phyloP scores from a whole-genome alignment of 179 eudicot species.

The Silene noctiflora region DNA sequence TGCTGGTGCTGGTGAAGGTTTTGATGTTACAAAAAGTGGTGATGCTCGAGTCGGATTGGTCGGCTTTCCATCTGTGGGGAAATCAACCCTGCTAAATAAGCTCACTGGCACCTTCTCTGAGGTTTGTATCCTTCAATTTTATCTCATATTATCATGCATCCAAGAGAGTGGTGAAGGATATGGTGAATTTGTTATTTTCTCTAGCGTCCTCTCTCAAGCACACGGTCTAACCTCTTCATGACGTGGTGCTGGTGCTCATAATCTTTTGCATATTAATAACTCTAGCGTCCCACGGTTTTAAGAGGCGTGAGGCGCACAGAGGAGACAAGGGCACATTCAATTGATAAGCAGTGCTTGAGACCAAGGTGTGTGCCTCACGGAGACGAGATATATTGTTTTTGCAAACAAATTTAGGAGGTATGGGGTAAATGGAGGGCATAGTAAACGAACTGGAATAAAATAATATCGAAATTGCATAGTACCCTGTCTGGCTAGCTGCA shows the following conservation, averaged over 20 bases:
- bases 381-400: neutral
- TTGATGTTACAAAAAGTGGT: slow-evolving; percentile 98
- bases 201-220: no score
- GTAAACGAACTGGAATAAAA: neutral
- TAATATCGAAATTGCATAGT: no score
- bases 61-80: slow-evolving; percentile 98
- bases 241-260: neutral
- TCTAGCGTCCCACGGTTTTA: neutral
- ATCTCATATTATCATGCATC: neutral
- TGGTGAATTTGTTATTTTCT: neutral
- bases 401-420: neutral
- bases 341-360: neutral
- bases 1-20: slow-evolving; percentile 98
- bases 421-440: neutral
- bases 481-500: no score
- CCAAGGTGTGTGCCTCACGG: neutral
- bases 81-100: slow-evolving; percentile 88
- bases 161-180: neutral
- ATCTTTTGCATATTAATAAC: neutral
- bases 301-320: neutral
- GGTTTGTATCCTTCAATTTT: slow-evolving; percentile 42
- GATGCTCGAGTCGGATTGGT: slow-evolving; percentile 98
- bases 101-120: slow-evolving; percentile 96
- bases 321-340: neutral
- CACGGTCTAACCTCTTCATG: neutral